Evolutionary conservation across 352 stramenopile species (phyloP), one percentile per base, ranked within the genome.

Genomic region (Phytophthora agathidicida): DNA sequence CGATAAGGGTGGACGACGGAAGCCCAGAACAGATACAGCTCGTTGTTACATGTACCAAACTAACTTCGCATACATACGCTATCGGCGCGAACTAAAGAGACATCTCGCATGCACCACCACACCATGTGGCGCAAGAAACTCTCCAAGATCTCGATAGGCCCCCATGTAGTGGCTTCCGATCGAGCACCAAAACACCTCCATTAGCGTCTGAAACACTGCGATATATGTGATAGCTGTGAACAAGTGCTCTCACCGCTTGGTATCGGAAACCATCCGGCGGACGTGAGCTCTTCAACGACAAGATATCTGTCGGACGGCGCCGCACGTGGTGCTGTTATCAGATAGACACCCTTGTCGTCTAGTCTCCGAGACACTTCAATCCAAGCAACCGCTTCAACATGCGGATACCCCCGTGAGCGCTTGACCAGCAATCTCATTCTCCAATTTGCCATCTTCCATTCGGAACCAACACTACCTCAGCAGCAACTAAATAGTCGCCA

Each of bases 301-400:
- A 7, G 41, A 35, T 8, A 10, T 14, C 7, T 27, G 16, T 13
- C n/a, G n/a, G n/a, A n/a, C n/a, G n/a, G n/a, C n/a, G n/a, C n/a
- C n/a, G n/a, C n/a, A n/a, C n/a, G n/a, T n/a, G n/a, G n/a, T n/a
- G n/a, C n/a, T n/a, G n/a, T n/a, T n/a, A n/a, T n/a, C n/a, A n/a
- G n/a, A n/a, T n/a, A n/a, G n/a, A n/a, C n/a, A n/a, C n/a, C n/a
- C n/a, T n/a, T n/a, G n/a, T n/a, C n/a, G n/a, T n/a, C n/a, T n/a
- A n/a, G n/a, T n/a, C n/a, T n/a, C n/a, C n/a, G n/a, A 30, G 17
- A 39, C 17, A 14, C 20, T 20, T 14, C 7, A 20, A 7, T 46
- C 23, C 38, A 31, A 10, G 19, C 17, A 22, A n/a, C 19, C 45
- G n/a, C 45, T 52, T 52, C 45, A 42, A 51, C 28, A 19, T 39